A percentile compares a stretch with the other conserved stretches of the same genome.
Conservation (phyloP, 352 stramenopile species). For the Pythium chondricola region DNA sequence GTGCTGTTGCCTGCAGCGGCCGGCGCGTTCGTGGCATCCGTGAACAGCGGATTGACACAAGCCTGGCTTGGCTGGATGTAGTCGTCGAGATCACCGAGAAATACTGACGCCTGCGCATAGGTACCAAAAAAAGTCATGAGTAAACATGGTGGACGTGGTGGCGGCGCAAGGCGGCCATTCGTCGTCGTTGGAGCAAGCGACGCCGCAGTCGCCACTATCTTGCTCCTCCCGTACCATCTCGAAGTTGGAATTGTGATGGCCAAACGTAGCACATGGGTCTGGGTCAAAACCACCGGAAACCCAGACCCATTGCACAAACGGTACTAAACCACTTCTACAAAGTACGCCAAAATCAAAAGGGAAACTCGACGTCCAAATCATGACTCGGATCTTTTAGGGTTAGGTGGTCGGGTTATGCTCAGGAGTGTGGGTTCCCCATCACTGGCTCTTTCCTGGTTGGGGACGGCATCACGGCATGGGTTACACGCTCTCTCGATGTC, state of each 20-base stretch:
- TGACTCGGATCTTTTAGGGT: no score
- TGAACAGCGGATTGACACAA: slow-evolving; percentile 92
- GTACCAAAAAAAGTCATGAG: neutral
- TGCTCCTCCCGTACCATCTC: slow-evolving; percentile 18
- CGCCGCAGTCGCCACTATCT: no score
- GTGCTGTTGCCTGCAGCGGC: slow-evolving; percentile 4
- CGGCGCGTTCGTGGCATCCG: slow-evolving; percentile 21
- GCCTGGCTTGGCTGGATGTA: slow-evolving; percentile 93
- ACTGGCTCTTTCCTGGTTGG: no score
- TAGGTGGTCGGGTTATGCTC: no score
- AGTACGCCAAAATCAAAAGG: no score
- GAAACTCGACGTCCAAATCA: no score
- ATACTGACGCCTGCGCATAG: slow-evolving; percentile 76
- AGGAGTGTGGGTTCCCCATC: no score
- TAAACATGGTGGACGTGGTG: no score
- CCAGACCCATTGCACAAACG: neutral
- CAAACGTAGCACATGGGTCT: slow-evolving; percentile 6
- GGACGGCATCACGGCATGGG: no score
- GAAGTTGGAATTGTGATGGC: slow-evolving; percentile 17
- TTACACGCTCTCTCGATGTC: no score
- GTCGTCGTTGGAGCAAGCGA: neutral
- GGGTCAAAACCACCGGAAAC: neutral
- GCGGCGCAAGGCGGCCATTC: no score
- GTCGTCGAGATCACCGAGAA: slow-evolving; percentile 91
- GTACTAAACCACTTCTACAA: no score